These are phyloP conservation scores for Aegilops speltoides DNA, from an alignment of 176 grass and related monocot species.

Conservation along the genomic window DNA sequence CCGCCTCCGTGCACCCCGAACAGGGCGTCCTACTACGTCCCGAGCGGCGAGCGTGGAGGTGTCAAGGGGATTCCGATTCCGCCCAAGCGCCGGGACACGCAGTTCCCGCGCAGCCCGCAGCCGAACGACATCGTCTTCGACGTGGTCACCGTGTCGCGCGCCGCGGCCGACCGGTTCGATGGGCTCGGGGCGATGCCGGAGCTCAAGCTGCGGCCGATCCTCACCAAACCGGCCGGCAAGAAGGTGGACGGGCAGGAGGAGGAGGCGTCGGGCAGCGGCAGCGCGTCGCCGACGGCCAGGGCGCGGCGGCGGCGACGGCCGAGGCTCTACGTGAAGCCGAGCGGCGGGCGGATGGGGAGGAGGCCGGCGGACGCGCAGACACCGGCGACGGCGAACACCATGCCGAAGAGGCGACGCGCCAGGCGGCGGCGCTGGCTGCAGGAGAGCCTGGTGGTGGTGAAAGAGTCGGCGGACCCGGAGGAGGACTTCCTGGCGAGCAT, in stretches of 20 bases:
- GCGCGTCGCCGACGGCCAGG: conserved; percentile 25
- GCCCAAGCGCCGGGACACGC: conserved; percentile 46
- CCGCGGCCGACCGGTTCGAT: conserved; percentile 17
- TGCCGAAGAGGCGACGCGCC: not conserved
- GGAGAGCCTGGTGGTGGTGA: conserved; percentile 68
- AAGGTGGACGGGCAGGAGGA: not conserved
- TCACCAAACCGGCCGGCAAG: conserved; percentile 32
- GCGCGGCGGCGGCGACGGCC: conserved; percentile 16
- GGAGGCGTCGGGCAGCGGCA: not conserved
- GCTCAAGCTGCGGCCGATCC: conserved; percentile 72
- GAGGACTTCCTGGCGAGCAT: conserved; percentile 80
- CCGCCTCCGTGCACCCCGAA: conserved; percentile 48
- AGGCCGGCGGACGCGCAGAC: not conserved
- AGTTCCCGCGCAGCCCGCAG: conserved; percentile 40
- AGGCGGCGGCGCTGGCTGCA: conserved; percentile 25
- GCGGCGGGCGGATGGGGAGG: not conserved
- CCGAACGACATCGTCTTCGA: conserved; percentile 43
- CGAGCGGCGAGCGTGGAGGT: conserved; percentile 28
- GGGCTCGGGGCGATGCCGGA: conserved; percentile 24
- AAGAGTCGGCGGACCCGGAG: conserved; percentile 60
- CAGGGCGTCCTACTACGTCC: conserved; percentile 69
- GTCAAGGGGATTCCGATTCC: conserved; percentile 25
- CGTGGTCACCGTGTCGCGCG: conserved; percentile 15
- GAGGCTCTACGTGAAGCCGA: not conserved
- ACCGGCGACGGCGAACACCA: not conserved